phyloP scores from a whole-genome alignment of 1,284 basidiomycete genomes.

The Uromyces viciae-fabae region DNA sequence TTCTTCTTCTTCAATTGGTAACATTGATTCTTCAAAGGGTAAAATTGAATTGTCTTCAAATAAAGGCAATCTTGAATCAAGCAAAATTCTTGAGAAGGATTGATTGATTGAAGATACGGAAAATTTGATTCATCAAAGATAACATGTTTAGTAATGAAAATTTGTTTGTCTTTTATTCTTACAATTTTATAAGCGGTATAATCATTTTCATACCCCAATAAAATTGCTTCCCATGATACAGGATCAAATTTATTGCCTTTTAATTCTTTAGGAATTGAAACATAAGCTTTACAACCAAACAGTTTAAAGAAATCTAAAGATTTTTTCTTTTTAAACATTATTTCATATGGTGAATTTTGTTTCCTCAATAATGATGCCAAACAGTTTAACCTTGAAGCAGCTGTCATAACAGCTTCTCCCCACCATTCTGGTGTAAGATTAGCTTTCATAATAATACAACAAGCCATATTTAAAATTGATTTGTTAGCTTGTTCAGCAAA shows the following conservation, averaged over 20 bases:
- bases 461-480: conserved; percentile 50
- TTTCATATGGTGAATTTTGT: background rate
- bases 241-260: background rate
- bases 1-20: no score
- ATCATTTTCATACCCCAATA: background rate
- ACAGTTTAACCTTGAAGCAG: conserved; percentile 54
- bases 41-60: background rate
- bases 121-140: background rate
- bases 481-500: conserved; percentile 51
- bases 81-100: background rate
- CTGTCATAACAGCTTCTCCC: conserved; percentile 53
- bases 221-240: background rate
- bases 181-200: background rate
- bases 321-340: background rate
- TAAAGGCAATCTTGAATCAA: background rate
- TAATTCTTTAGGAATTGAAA: background rate
- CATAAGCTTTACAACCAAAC: conserved; percentile 1
- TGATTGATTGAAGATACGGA: background rate
- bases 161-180: background rate
- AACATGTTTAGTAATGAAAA: background rate
- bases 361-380: conserved; percentile 44
- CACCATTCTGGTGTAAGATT: conserved; percentile 53
- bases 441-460: conserved; percentile 51
- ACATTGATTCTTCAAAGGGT: background rate
- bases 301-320: background rate